phyloP scores from a whole-genome alignment of 345 rosid species.

The Chamaenerion angustifolium region DNA sequence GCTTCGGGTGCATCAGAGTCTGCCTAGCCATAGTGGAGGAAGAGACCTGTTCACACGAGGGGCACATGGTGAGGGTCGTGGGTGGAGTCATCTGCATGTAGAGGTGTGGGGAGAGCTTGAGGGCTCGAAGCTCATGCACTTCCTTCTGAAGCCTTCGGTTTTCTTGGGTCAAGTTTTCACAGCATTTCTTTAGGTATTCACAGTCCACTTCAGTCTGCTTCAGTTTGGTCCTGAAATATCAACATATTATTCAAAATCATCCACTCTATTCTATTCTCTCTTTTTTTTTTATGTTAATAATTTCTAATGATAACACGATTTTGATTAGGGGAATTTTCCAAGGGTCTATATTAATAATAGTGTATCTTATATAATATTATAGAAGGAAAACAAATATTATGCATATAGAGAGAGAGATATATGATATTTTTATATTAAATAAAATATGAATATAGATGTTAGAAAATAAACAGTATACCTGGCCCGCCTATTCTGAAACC shows the following conservation, averaged over 20 bases:
- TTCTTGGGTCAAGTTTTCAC: conserved; percentile 68
- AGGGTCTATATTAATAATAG: too few relatives aligned
- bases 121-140: conserved; percentile 68
- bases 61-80: conserved; percentile 82
- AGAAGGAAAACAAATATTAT: too few relatives aligned
- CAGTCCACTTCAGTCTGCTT: conserved; percentile 92
- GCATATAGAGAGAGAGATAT: too few relatives aligned
- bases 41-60: conserved; percentile 69
- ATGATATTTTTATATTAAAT: too few relatives aligned
- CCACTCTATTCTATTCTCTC: too few relatives aligned
- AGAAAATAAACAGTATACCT: conserved; percentile 27
- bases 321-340: too few relatives aligned
- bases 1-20: too few relatives aligned
- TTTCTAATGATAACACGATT: too few relatives aligned
- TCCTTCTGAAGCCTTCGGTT: conserved; percentile 73
- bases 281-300: too few relatives aligned
- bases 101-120: conserved; percentile 70
- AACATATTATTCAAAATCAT: not conserved
- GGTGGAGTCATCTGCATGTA: conserved; percentile 88
- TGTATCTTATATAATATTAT: too few relatives aligned
- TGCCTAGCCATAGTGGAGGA: too few relatives aligned
- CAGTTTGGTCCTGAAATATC: conserved; percentile 53
- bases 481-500: conserved; percentile 91
- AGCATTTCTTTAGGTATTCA: conserved; percentile 60
- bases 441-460: not conserved